Evolutionary conservation across 768 basidiomycete species (phyloP), one percentile per base, ranked within the genome.

Genomic region (Russula dissimulans): DNA sequence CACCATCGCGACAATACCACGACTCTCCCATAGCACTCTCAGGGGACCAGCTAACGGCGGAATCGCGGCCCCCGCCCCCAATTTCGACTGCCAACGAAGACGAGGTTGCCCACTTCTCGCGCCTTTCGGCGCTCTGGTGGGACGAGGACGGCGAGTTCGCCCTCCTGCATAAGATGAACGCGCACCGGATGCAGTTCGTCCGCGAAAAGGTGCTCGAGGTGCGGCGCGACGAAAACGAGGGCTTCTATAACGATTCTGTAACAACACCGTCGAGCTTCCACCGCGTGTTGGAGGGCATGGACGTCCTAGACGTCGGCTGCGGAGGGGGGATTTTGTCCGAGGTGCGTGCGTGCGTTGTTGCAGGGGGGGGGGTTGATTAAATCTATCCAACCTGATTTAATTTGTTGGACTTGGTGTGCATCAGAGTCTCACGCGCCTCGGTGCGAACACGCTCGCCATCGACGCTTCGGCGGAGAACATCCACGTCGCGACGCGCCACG

Each of bases 291-390:
- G 70, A 73, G 3, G 91, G 87, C 0, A 73, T 87, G 69, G 81
- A 87, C 59, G 84, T 89, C 14, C 75, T 97, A 54, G 95, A 97
- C 69, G 86, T 97, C 3, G 97, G 97, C 0, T 98, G 97, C 70
- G 97, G 97, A 7, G 97, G 97, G 0, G 97, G 97, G 0, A 74
- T 98, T 60, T 77, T 99, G 57, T 87, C 91, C 26, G 95, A 98
- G 79, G 95, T 91, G 62, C 61, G 79, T 66, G 14, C 46, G 11
- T 11, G 39, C 22, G 22, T 26, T 26, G 22, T 26, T 26, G 22
- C 22, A 2, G 22, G 22, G 22, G 22, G 22, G 22, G 22, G 22
- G 22, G 22, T 26, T 26, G 22, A 26, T 26, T 2, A 2, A 26
- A 1, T 26, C 2, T 26, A 26, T 26, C 22, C n/a, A n/a, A n/a